phyloP scores from a whole-genome alignment of 1,284 basidiomycete species.

The Rhodotorula sp. region DNA sequence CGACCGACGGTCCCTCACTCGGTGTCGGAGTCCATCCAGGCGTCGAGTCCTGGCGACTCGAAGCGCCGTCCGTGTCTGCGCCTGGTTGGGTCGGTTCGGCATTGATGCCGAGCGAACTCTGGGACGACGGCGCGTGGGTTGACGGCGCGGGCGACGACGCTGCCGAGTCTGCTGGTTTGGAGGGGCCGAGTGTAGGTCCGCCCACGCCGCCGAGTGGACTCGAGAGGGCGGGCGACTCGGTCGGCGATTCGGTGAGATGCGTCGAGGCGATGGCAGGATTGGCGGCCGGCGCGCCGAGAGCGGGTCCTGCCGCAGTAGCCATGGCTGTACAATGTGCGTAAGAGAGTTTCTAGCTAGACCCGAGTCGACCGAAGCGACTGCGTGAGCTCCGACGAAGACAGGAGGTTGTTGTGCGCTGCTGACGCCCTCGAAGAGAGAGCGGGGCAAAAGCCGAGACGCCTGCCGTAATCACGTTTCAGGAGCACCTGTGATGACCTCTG shows the following conservation, averaged over 20 bases:
- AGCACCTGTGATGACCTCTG: too few species aligned
- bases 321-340: neutral
- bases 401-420: neutral
- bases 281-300: neutral
- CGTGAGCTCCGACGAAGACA: neutral
- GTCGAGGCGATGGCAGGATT: neutral
- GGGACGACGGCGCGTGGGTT: neutral
- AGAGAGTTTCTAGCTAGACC: neutral
- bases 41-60: neutral
- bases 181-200: neutral
- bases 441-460: neutral
- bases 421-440: neutral
- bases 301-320: neutral
- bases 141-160: neutral
- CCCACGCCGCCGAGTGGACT: neutral
- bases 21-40: neutral
- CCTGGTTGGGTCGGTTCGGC: too few species aligned
- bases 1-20: neutral
- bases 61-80: neutral
- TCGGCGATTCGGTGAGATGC: conserved; percentile 3
- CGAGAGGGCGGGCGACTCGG: neutral
- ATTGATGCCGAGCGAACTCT: neutral
- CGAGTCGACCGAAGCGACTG: neutral
- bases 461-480: neutral
- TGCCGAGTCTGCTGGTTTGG: neutral